Percentiles rank a stretch among this genome's conserved stretches.
phyloP scores from a whole-genome alignment of 352 stramenopile species.

The Phytophthora fragariae region DNA sequence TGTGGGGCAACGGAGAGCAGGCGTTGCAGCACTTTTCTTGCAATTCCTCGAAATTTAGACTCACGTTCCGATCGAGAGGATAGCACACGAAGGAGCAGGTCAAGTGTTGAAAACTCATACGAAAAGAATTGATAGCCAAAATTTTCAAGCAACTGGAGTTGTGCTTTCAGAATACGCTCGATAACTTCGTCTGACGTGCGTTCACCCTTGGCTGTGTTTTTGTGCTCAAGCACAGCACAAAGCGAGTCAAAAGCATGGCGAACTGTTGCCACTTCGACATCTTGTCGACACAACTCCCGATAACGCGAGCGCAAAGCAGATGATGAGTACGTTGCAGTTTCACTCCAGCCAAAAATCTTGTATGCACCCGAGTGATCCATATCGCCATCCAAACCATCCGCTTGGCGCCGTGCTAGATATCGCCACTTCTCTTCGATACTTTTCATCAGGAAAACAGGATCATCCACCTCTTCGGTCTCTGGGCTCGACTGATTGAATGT shows the following conservation, averaged over 20 bases:
- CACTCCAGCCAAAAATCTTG: conserved; percentile 75
- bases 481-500: conserved; percentile 64
- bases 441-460: conserved; percentile 78
- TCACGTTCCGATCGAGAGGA: conserved; percentile 23
- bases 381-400: conserved; percentile 46
- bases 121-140: conserved; percentile 85
- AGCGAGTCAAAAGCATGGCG: conserved; percentile 70
- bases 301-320: conserved; percentile 68
- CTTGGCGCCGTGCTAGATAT: conserved; percentile 58
- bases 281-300: conserved; percentile 64
- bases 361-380: conserved; percentile 64
- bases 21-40: conserved; percentile 50
- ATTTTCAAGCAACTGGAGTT: conserved; percentile 71
- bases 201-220: conserved; percentile 57
- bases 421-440: conserved; percentile 85
- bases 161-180: conserved; percentile 71
- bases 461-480: conserved; percentile 71
- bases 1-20: conserved; percentile 54
- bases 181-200: conserved; percentile 76
- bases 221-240: conserved; percentile 56
- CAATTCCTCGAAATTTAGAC: conserved; percentile 36
- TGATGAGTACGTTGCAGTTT: conserved; percentile 51
- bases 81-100: conserved; percentile 53
- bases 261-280: conserved; percentile 54
- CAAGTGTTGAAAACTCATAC: conserved; percentile 73